Base-by-base conservation (phyloP, 2,329 filamentous ascomycete species). In the Aspergillus udagawae region DNA sequence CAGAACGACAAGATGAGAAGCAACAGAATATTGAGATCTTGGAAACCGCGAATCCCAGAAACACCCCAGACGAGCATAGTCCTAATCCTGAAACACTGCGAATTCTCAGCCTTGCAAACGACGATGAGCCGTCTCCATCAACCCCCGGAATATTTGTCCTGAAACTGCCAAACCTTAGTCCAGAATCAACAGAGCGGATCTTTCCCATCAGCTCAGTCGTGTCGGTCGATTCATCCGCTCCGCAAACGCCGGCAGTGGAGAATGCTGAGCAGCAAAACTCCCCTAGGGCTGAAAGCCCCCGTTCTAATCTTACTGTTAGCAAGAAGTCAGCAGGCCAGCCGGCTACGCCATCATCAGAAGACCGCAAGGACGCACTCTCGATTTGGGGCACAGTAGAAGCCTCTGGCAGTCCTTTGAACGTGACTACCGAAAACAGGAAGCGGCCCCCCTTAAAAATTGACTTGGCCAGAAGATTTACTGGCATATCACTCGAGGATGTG, bases 181-280 rank as follows among this genome's bases (percentile, higher is more conserved):
- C 64, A 10, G 67, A 69, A 5, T 65, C 67, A 2, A 63, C 77
- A 38, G 82, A 92, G 67, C 83, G 88, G 52, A 87, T 93, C n/a
- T 93, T 90, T 56, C 90, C 90, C 17, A 89, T 93, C 32, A 84
- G 88, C 51, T 92, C 89, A 12, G 86, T 90, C 45, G 80, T 93
- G 35, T 89, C 85, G 10, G 84, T 92, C 42, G 86, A 90, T 65
- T 83, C 84, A 3, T 67, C 67, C 9, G 57, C 63, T 2, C 47
- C 63, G 2, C 66, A 61, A 9, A 68, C 65, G 12, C 66, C 66
- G n/a, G 64, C 67, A 1, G 35, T 66, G 1, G 66, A 68, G 17
- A 67, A 58, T 17, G 49, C 59, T 14, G 66, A 64, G 21, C 60
- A 53, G 20, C 57, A 59, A 7, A 49, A 58, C 28, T 60, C 64